Evolutionary conservation across 2,329 filamentous ascomycete species (phyloP).

Genomic region (Arthrobotrys sinensis): DNA sequence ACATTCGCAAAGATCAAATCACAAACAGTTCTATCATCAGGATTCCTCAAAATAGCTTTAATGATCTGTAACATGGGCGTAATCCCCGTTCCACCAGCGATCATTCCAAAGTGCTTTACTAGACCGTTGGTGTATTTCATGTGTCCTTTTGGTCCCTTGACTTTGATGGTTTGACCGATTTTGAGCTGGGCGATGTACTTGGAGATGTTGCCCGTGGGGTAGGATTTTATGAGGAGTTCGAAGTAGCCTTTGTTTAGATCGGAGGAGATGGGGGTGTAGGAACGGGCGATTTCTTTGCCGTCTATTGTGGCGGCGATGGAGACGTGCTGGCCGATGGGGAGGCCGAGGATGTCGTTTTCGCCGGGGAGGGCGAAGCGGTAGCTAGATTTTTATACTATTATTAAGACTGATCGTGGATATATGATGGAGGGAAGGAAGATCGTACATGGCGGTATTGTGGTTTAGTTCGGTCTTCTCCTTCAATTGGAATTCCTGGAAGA

Average conservation of each 20-base stretch:
- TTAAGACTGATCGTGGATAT: conserved; percentile 52
- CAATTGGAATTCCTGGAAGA: conserved; percentile 92
- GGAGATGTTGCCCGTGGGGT: conserved; percentile 97
- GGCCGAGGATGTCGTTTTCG: conserved; percentile 85
- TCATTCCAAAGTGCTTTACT: conserved; percentile 96
- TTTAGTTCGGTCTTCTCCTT: conserved; percentile 95
- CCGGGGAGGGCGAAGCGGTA: conserved; percentile 93
- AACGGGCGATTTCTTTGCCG: conserved; percentile 90
- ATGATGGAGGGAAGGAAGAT: conserved; percentile 50
- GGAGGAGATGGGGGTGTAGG: conserved; percentile 91
- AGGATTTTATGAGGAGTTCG: conserved; percentile 97
- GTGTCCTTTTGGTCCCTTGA: conserved; percentile 94
- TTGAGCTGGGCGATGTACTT: conserved; percentile 87
- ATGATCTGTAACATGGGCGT: conserved; percentile 98
- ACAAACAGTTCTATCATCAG: conserved; percentile 87
- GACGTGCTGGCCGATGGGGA: conserved; percentile 99
- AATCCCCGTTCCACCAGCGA: conserved; percentile 96
- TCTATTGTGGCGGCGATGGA: conserved; percentile 88
- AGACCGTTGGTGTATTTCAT: conserved; percentile 99
- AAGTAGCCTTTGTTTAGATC: conserved; percentile 88
- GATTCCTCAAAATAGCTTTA: conserved; percentile 86
- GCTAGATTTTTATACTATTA: conserved; percentile 68
- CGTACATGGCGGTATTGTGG: conserved; percentile 96
- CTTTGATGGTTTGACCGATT: conserved; percentile 88
- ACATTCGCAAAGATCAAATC: conserved; percentile 99